phyloP scores from a whole-genome alignment of 2,329 filamentous ascomycete species.

The Lojkania enalia region DNA sequence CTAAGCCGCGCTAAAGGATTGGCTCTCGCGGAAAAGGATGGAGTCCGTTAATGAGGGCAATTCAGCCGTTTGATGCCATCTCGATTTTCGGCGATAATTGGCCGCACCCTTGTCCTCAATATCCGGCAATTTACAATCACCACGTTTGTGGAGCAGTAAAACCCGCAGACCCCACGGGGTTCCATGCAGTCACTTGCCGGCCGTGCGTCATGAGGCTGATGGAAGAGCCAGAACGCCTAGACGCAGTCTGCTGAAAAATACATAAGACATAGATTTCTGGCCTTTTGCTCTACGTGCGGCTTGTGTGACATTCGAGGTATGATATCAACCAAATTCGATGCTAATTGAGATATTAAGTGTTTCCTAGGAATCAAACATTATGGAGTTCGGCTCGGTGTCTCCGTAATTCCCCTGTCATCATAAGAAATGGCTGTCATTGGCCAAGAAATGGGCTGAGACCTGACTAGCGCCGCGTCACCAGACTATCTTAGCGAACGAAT shows the following conservation, averaged over 20 bases:
- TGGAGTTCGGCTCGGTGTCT: no score
- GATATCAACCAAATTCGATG: no score
- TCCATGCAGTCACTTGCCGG: neutral
- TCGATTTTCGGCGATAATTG: no score
- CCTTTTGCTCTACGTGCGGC: no score
- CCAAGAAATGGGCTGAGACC: no score
- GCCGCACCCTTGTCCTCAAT: slow-evolving; percentile 1
- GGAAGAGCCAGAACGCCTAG: slow-evolving; percentile 6
- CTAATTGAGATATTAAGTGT: no score
- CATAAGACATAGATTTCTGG: neutral
- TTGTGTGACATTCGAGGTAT: no score
- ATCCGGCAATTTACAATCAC: slow-evolving; percentile 2
- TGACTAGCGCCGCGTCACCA: slow-evolving; percentile 65
- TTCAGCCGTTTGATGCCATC: neutral
- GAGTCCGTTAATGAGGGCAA: neutral
- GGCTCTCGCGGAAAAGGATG: neutral
- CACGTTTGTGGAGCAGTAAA: neutral
- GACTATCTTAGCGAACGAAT: slow-evolving; percentile 62
- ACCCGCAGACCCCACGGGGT: slow-evolving; percentile 3
- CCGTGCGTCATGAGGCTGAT: slow-evolving; percentile 7
- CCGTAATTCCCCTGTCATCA: no score
- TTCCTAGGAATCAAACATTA: no score
- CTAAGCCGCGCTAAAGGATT: no score
- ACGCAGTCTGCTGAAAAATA: slow-evolving; percentile 25
- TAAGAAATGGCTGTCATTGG: no score